phyloP scores from a whole-genome alignment of 441 rosid species.

The Pelargonium citronellum region DNA sequence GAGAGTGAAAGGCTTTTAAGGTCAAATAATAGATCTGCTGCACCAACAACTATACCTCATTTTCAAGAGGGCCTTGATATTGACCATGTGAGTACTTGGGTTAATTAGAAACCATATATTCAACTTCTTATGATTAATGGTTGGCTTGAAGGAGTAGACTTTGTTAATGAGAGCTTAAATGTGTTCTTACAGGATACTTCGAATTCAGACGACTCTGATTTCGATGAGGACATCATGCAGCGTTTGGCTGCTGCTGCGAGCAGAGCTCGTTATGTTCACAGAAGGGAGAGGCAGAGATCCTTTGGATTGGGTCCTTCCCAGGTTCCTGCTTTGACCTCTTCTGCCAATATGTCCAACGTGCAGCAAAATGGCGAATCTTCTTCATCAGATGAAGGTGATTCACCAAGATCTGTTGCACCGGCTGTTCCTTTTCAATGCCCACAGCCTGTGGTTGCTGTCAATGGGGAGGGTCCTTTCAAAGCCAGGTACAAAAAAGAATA shows the following conservation, averaged over 20 bases:
- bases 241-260: slow-evolving; percentile 56
- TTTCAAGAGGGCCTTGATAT: slow-evolving; percentile 38
- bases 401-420: slow-evolving; percentile 24
- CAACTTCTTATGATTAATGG: background rate
- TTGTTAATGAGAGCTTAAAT: background rate
- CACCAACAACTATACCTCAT: slow-evolving; percentile 24
- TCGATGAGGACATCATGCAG: slow-evolving; percentile 62
- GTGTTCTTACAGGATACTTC: slow-evolving; percentile 38
- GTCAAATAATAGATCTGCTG: slow-evolving; percentile 37
- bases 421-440: slow-evolving; percentile 27
- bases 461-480: slow-evolving; percentile 29
- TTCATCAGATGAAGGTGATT: slow-evolving; percentile 26
- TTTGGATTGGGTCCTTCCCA: slow-evolving; percentile 33
- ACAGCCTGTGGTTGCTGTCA: slow-evolving; percentile 31
- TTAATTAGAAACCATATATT: slow-evolving; percentile 7
- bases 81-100: slow-evolving; percentile 38
- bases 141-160: slow-evolving; percentile 2
- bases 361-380: slow-evolving; percentile 17
- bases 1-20: slow-evolving; percentile 49
- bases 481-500: slow-evolving; percentile 41
- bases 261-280: slow-evolving; percentile 40
- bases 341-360: slow-evolving; percentile 22
- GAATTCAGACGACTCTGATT: slow-evolving; percentile 45
- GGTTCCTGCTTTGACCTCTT: slow-evolving; percentile 27
- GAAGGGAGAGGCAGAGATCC: slow-evolving; percentile 52